Base-by-base conservation (phyloP, 2,329 filamentous ascomycete genomes). In the Paecilomyces sp. region DNA sequence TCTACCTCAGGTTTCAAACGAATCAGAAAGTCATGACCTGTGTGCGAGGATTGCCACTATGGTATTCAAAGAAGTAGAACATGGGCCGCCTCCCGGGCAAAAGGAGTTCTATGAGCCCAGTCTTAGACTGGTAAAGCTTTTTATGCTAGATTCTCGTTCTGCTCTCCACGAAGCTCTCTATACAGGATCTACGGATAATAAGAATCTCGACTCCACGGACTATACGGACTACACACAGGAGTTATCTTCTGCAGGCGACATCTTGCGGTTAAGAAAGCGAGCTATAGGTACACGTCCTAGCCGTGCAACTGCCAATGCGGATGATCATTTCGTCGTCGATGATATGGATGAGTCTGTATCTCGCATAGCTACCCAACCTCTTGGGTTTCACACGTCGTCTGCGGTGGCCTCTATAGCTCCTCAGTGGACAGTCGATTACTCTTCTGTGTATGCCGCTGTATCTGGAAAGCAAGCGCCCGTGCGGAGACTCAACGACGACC, bases 121-220 rank as follows among this genome's bases (percentile, higher is more conserved):
- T 30, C 51, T 70, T 31, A 69, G 60, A 22, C 62, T 77, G n/a
- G 58, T 74, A 33, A 76, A 77, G 58, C 67, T 75, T 36, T 74
- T 77, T 54, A 65, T 68, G 55, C 62, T 75, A 24, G 69, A 72
- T 58, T 67, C 69, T 4, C 63, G 66, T 25, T 64, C 73, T 52
- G 66, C 70, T 24, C 58, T 77, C n/a, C 67, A 68, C 53, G 74
- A 77, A 63, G 69, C 70, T 12, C 55, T 75, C 30, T 76, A 72
- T 60, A 62, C 60, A 30, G 64, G 61, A 3, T 62, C 65, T 24
- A 58, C 57, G 5, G 55, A 34, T 55, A 61, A 63, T 15, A 41
- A 47, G n/a, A 18, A 22, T 8, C 9, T 11, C 18, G n/a, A 7
- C 15, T 47, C 5, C n/a, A 22, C 41, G 15, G 41, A 47, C 33